Evolutionary conservation across 2,329 filamentous ascomycete species (phyloP).

Genomic region (Exserohilum turcica): DNA sequence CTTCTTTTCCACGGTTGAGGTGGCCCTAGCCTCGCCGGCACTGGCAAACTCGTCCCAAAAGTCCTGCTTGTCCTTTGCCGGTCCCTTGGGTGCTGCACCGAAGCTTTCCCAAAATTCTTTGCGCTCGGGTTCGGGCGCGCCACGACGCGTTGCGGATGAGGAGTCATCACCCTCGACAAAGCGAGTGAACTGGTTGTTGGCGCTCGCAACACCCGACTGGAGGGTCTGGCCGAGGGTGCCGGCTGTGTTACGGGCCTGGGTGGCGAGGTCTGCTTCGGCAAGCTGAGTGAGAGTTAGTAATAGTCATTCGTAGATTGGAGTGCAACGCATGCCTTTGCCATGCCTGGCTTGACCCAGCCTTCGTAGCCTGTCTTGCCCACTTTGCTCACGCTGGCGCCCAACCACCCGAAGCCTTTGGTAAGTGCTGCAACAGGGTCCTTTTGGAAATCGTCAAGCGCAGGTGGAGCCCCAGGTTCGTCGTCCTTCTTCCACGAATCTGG

Average conservation of each 20-base stretch:
- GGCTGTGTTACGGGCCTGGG: slow-evolving; percentile 65
- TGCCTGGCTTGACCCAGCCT: slow-evolving; percentile 88
- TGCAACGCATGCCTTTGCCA: slow-evolving; percentile 70
- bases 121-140: slow-evolving; percentile 62
- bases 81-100: slow-evolving; percentile 64
- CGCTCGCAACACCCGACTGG: slow-evolving; percentile 69
- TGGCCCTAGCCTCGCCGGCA: slow-evolving; percentile 32
- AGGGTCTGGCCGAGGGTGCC: slow-evolving; percentile 64
- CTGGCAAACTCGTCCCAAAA: slow-evolving; percentile 57
- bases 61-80: slow-evolving; percentile 57
- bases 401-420: slow-evolving; percentile 94
- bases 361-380: slow-evolving; percentile 91
- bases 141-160: slow-evolving; percentile 6
- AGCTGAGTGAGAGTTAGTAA: slow-evolving; percentile 59
- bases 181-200: slow-evolving; percentile 78
- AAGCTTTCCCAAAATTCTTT: slow-evolving; percentile 67
- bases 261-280: slow-evolving; percentile 65
- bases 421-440: slow-evolving; percentile 87
- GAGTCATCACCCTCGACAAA: slow-evolving; percentile 77
- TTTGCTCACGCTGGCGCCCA: slow-evolving; percentile 84
- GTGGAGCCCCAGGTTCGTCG: slow-evolving; percentile 56
- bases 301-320: not conserved
- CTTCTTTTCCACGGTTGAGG: slow-evolving; percentile 37
- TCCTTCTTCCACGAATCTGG: slow-evolving; percentile 58
- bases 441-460: slow-evolving; percentile 84